These are phyloP conservation scores for Parmelia sp. DNA, from an alignment of 495 filamentous ascomycete species.

Conservation along the genomic window DNA sequence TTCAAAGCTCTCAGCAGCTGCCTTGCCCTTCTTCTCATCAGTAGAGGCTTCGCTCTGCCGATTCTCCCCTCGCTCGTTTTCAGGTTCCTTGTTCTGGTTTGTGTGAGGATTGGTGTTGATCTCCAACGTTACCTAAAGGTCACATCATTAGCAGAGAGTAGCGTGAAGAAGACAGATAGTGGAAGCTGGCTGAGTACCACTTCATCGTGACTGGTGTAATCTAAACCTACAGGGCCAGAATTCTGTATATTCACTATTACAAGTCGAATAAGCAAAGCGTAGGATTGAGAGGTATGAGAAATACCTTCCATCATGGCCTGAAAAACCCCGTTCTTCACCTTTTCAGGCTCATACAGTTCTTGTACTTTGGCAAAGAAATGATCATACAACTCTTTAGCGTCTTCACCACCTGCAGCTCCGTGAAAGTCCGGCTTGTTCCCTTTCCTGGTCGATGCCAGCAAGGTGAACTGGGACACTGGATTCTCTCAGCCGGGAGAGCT, in stretches of 20 bases:
- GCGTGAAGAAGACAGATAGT: slow-evolving; percentile 19
- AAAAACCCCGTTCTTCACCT: slow-evolving; percentile 90
- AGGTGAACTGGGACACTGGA: slow-evolving; percentile 95
- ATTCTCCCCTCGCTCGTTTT: slow-evolving; percentile 23
- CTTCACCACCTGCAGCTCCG: slow-evolving; percentile 67
- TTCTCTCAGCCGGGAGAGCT: slow-evolving; percentile 11
- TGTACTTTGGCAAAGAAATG: slow-evolving; percentile 72
- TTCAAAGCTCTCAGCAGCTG: slow-evolving; percentile 24
- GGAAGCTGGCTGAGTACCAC: slow-evolving; percentile 42
- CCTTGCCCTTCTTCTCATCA: not conserved
- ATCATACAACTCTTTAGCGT: slow-evolving; percentile 76
- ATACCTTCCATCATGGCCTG: slow-evolving; percentile 97
- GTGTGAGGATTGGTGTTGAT: slow-evolving; percentile 57
- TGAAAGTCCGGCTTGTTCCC: slow-evolving; percentile 95
- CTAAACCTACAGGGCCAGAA: slow-evolving; percentile 37
- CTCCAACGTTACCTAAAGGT: slow-evolving; percentile 55
- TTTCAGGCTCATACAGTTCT: slow-evolving; percentile 62
- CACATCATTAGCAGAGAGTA: slow-evolving; percentile 11
- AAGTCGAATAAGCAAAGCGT: not conserved
- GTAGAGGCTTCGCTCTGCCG: slow-evolving; percentile 17
- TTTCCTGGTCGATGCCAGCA: slow-evolving; percentile 86
- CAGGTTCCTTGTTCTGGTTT: slow-evolving; percentile 26
- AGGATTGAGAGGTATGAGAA: not conserved
- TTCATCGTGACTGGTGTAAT: slow-evolving; percentile 58
- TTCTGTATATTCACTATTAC: slow-evolving; percentile 25